Evolutionary conservation across 2,329 filamentous ascomycete species (phyloP).

Genomic region (Venturia asperata): DNA sequence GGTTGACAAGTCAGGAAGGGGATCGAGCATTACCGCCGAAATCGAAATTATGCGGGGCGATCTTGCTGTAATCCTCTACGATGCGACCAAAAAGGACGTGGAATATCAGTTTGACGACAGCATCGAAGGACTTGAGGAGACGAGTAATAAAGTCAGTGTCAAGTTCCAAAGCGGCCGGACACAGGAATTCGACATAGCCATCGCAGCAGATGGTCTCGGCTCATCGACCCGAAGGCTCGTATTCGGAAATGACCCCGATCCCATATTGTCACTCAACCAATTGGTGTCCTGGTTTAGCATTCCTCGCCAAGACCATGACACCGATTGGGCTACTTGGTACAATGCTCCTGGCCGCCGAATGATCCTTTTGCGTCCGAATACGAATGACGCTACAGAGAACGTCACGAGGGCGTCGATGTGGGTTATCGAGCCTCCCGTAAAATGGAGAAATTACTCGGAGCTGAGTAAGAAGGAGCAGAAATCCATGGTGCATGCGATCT

Average conservation of each 20-base stretch:
- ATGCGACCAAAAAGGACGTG: constrained; percentile 22
- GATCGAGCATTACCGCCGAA: constrained; percentile 26
- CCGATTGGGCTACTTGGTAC: constrained; percentile 27
- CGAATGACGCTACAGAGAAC: constrained; percentile 5
- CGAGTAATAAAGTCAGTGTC: constrained; percentile 23
- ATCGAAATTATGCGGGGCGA: constrained; percentile 31
- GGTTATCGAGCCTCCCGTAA: not conserved
- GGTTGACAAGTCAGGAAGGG: constrained; percentile 27
- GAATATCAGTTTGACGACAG: constrained; percentile 25
- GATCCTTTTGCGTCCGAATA: constrained; percentile 23
- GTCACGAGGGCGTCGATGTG: constrained; percentile 1
- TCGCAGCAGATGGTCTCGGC: constrained; percentile 30
- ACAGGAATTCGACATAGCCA: constrained; percentile 26
- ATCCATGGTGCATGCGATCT: constrained; percentile 28
- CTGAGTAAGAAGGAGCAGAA: constrained; percentile 22
- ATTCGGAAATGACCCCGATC: constrained; percentile 26
- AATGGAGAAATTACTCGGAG: constrained; percentile 19
- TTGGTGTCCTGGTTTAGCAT: constrained; percentile 31
- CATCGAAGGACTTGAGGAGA: constrained; percentile 24
- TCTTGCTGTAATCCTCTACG: constrained; percentile 30
- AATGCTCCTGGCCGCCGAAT: constrained; percentile 25
- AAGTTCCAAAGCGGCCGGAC: constrained; percentile 25
- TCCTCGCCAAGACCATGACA: constrained; percentile 24
- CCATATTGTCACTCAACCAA: constrained; percentile 26
- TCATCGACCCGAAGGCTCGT: constrained; percentile 27